phyloP scores from a whole-genome alignment of 768 basidiomycete species.

The Termitomyces sp. region DNA sequence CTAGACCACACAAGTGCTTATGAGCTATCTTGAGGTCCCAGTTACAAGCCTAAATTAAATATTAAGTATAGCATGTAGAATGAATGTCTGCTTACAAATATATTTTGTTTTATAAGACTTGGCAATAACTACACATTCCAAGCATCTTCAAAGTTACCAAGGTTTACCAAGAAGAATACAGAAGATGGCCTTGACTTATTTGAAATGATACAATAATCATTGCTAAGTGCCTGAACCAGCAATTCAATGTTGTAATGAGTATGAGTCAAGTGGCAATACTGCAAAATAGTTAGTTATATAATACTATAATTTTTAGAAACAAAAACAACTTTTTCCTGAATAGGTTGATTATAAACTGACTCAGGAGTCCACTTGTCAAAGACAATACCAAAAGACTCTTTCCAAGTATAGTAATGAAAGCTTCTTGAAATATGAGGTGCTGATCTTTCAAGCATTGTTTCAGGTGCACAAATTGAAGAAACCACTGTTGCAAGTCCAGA shows the following conservation, averaged over 20 bases:
- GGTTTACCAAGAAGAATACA: not conserved
- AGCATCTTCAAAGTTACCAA: not conserved
- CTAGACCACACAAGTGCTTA: not conserved
- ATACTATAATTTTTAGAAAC: not conserved
- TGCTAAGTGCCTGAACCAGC: not conserved
- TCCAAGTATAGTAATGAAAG: not conserved
- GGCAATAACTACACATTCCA: not conserved
- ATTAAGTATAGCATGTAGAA: no score
- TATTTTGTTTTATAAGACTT: not conserved
- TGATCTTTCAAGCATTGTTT: not conserved
- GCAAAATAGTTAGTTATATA: not conserved
- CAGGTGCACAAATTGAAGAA: not conserved
- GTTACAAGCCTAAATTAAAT: not conserved
- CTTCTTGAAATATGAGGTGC: not conserved
- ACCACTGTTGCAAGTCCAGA: not conserved
- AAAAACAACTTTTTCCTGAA: not conserved
- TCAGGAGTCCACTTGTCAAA: not conserved
- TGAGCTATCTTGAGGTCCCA: not conserved
- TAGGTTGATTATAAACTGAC: not conserved
- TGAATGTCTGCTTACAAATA: not conserved
- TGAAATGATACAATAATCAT: constrained; percentile 1
- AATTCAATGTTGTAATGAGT: not conserved
- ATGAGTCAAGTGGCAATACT: not conserved
- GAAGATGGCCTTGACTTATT: not conserved
- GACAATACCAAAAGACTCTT: not conserved